Conservation (phyloP, 345 rosid genomes). For the Atalantia buxifolia region DNA sequence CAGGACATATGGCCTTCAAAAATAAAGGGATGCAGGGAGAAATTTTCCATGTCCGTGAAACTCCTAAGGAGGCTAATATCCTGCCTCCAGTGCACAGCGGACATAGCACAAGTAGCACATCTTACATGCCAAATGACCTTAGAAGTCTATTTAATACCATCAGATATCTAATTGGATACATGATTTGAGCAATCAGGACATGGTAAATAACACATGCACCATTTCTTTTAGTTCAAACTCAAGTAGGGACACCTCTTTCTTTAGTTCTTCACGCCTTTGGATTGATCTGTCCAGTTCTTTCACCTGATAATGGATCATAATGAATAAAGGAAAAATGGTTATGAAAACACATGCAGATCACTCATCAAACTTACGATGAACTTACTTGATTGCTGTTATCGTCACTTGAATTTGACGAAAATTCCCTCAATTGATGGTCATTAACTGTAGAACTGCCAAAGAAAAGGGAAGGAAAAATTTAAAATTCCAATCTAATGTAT, state of each 20-base stretch:
- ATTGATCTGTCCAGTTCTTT: conserved; percentile 53
- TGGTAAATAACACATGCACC: not conserved
- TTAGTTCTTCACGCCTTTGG: conserved; percentile 50
- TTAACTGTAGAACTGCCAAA: conserved; percentile 43
- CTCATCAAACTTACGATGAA: not conserved
- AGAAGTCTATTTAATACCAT: not conserved
- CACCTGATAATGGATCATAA: conserved; percentile 35
- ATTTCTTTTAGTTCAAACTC: not conserved
- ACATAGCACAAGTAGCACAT: not conserved
- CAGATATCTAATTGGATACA: not conserved
- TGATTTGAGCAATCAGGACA: not conserved
- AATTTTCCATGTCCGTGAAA: not conserved
- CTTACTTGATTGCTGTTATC: conserved; percentile 51
- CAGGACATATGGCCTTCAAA: not conserved
- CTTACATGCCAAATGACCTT: not conserved
- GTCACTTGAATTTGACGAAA: conserved; percentile 49
- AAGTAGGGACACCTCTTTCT: conserved; percentile 50
- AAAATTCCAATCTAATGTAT: not conserved
- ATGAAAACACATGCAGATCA: not conserved
- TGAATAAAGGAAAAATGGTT: not conserved
- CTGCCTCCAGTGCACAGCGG: not conserved
- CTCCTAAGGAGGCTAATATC: not conserved
- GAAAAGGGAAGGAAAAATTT: conserved; percentile 2
- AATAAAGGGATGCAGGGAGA: not conserved
- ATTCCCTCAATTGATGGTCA: conserved; percentile 39